These are phyloP conservation scores for Liquidambar formosana DNA, from an alignment of 164 flowering plant species.

Conservation along the genomic window DNA sequence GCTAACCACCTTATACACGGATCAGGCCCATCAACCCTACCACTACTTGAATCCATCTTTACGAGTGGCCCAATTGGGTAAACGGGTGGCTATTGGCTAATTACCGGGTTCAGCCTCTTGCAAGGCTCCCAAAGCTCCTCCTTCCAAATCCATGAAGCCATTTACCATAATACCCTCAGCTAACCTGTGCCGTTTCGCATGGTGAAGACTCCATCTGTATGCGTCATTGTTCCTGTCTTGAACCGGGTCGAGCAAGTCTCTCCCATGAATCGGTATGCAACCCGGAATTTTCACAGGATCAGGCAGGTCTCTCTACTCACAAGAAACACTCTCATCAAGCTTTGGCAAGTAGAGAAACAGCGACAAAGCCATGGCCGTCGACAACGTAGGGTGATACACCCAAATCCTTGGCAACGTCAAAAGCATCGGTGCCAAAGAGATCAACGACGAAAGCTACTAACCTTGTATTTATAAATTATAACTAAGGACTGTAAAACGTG, in stretches of 20 bases:
- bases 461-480: neutral
- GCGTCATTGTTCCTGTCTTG: slow-evolving; percentile 50
- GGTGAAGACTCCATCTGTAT: slow-evolving; percentile 43
- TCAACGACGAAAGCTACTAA: slow-evolving; percentile 46
- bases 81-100: slow-evolving; percentile 50
- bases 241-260: slow-evolving; percentile 46
- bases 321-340: slow-evolving; percentile 33
- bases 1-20: slow-evolving; percentile 63
- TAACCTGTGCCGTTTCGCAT: slow-evolving; percentile 24
- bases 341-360: slow-evolving; percentile 36
- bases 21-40: slow-evolving; percentile 9
- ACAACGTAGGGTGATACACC: slow-evolving; percentile 29
- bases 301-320: slow-evolving; percentile 42
- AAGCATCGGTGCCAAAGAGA: slow-evolving; percentile 51
- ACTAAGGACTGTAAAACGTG: slow-evolving; percentile 5
- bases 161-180: slow-evolving; percentile 61
- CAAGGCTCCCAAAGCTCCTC: slow-evolving; percentile 35
- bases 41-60: slow-evolving; percentile 21
- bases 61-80: slow-evolving; percentile 65
- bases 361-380: slow-evolving; percentile 45
- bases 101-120: slow-evolving; percentile 24
- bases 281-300: slow-evolving; percentile 55
- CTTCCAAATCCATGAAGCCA: slow-evolving; percentile 48
- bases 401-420: slow-evolving; percentile 47
- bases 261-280: slow-evolving; percentile 51